Evolutionary conservation across 139 green algal species (phyloP).

Genomic region (Tetradesmus lagerheimii): DNA sequence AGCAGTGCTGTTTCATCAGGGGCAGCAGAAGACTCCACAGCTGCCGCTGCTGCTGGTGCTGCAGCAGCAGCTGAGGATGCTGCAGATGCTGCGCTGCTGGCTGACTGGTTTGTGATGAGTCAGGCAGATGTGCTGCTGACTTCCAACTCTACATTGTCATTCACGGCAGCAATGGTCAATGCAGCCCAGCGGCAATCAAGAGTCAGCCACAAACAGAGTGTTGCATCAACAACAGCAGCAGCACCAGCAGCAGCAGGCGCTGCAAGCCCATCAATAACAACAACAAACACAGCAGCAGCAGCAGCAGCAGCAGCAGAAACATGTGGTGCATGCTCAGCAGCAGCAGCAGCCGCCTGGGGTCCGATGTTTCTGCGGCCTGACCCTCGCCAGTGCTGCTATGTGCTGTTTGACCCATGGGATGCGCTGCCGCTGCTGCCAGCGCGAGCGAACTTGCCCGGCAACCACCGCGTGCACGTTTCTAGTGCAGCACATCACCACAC

Average conservation of each 20-base stretch:
- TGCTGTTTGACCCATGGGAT: not conserved
- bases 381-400: not conserved
- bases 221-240: not conserved
- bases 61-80: not conserved
- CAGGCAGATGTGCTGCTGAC: constrained; percentile 1
- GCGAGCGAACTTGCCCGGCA: not conserved
- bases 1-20: not conserved
- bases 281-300: not conserved
- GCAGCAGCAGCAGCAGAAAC: not conserved
- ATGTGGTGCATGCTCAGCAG: too few species aligned
- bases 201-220: not conserved
- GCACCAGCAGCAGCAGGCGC: not conserved
- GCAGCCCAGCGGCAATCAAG: not conserved
- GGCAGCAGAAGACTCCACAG: too few species aligned
- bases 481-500: too few species aligned
- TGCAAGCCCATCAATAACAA: not conserved
- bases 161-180: not conserved
- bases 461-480: not conserved
- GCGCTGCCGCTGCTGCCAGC: constrained; percentile 17
- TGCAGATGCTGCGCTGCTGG: not conserved
- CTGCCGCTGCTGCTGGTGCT: not conserved
- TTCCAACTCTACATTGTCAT: constrained; percentile 10
- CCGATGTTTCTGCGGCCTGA: not conserved
- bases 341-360: not conserved
- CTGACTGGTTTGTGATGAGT: not conserved